phyloP scores from a whole-genome alignment of 257 asterid genomes.

The Osmanthus fragrans region DNA sequence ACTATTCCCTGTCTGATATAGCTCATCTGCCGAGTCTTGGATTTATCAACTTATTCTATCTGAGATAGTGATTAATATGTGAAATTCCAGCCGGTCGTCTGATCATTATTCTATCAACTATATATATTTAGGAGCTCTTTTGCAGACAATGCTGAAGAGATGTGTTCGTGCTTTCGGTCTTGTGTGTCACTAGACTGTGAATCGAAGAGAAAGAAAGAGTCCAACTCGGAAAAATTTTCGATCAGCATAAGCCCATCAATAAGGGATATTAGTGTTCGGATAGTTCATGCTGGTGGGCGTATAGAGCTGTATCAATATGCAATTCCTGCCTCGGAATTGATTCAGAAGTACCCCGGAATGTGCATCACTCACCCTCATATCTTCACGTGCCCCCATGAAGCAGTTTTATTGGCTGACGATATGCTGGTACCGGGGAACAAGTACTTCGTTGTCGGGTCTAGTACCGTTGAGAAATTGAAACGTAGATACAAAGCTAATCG shows the following conservation, averaged over 20 bases:
- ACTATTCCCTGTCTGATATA: constrained; percentile 1
- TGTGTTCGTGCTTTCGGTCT: constrained; percentile 13
- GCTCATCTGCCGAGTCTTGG: constrained; percentile 25
- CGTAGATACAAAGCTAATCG: constrained; percentile 23
- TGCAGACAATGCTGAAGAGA: constrained; percentile 28
- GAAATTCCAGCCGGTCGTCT: constrained; percentile 20
- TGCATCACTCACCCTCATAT: constrained; percentile 54
- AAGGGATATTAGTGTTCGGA: constrained; percentile 29
- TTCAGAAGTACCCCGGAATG: constrained; percentile 63
- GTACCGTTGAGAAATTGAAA: constrained; percentile 56
- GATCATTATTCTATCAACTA: constrained; percentile 14
- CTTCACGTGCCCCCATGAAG: constrained; percentile 56
- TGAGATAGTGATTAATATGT: constrained; percentile 13
- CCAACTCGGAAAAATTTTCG: background rate
- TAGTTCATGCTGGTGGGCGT: constrained; percentile 68
- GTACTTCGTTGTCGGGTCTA: constrained; percentile 47
- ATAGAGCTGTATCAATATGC: constrained; percentile 50
- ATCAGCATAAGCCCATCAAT: constrained; percentile 23
- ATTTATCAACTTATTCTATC: constrained; percentile 21
- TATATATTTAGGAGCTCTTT: constrained; percentile 4
- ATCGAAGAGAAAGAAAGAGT: constrained; percentile 3
- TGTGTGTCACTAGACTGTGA: background rate
- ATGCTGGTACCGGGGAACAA: constrained; percentile 62
- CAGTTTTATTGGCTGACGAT: constrained; percentile 48
- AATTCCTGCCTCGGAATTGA: constrained; percentile 54